These are phyloP conservation scores for barley (Hordeum vulgare) DNA, from an alignment of 176 grass and related monocot species.

Conservation along the genomic window DNA sequence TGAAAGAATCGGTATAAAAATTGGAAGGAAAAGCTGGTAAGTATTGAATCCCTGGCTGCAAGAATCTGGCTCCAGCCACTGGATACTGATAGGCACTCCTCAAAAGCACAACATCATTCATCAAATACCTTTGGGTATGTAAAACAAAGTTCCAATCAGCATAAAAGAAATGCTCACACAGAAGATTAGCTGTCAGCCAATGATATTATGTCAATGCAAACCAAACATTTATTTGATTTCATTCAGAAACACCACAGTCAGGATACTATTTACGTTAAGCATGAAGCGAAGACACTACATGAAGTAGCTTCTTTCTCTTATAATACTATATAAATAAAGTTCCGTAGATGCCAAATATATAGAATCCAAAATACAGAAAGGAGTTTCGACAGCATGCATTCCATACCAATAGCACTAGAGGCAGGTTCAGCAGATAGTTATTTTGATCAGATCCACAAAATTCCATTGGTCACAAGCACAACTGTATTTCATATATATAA, in stretches of 20 bases:
- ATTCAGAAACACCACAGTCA: background rate
- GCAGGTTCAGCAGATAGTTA: background rate
- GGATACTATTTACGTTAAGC: background rate
- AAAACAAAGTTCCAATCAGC: background rate
- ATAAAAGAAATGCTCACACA: background rate
- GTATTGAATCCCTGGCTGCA: background rate
- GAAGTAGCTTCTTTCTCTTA: background rate
- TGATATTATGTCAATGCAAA: background rate
- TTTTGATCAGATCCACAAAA: background rate
- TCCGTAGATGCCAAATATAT: background rate
- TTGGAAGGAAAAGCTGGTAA: background rate
- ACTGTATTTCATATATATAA: background rate
- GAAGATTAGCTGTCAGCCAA: background rate
- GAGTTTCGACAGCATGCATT: background rate
- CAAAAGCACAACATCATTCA: background rate
- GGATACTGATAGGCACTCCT: background rate
- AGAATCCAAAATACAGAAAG: background rate
- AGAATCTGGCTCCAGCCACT: background rate
- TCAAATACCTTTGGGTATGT: background rate
- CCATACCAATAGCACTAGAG: background rate
- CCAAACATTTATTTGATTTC: constrained; percentile 7
- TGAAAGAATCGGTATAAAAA: background rate
- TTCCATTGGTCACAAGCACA: background rate
- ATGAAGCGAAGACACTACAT: background rate
- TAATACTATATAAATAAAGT: background rate